Evolutionary conservation across 176 grass and related monocot species (phyloP).

Genomic region (Hsuehochloa calcarea): DNA sequence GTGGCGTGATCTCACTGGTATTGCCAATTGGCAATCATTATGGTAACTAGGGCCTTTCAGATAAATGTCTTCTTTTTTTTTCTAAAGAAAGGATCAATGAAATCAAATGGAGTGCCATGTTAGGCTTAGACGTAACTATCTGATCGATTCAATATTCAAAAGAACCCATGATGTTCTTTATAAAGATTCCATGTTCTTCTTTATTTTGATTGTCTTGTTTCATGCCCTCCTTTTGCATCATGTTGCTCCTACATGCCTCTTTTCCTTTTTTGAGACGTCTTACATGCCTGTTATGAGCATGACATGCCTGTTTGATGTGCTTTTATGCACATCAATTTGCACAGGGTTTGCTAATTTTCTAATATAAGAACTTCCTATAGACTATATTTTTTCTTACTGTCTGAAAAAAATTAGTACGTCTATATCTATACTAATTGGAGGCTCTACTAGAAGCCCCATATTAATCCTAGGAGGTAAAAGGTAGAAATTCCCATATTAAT

Average conservation of each 20-base stretch:
- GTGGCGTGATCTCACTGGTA: neutral
- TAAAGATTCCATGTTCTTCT: neutral
- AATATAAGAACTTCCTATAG: neutral
- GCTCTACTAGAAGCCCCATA: too few relatives aligned
- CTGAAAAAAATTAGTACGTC: neutral
- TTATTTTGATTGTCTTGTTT: neutral
- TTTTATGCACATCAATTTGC: neutral
- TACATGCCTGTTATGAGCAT: neutral
- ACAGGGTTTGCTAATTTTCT: neutral
- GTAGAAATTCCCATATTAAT: too few relatives aligned
- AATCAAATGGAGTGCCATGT: neutral
- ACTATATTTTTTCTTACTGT: neutral
- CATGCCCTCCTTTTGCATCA: neutral
- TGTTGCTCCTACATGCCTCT: neutral
- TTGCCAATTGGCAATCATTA: neutral
- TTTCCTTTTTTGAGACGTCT: neutral
- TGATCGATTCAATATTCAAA: neutral
- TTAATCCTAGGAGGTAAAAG: too few relatives aligned
- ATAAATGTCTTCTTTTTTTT: neutral
- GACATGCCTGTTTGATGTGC: neutral
- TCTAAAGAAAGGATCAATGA: neutral
- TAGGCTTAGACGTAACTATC: neutral
- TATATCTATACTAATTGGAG: too few relatives aligned
- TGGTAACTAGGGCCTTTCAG: neutral
- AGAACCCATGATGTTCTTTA: neutral